A percentile compares a stretch with the other conserved stretches of the same genome.
phyloP scores from a whole-genome alignment of 2,329 filamentous ascomycete species.

The Cyclaneusma minus region DNA sequence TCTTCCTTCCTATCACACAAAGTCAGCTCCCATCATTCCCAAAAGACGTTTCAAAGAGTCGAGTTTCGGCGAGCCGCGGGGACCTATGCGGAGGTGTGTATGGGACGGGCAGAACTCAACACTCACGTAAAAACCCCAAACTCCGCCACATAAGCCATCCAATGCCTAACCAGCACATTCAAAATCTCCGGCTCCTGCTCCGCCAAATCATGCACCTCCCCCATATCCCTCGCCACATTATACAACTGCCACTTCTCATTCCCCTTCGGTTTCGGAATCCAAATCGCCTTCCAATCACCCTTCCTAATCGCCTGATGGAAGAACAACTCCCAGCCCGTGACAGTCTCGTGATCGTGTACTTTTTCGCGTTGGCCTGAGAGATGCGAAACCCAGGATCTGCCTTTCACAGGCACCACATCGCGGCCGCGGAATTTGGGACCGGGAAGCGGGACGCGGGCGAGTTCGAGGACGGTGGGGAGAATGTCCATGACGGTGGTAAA shows the following conservation, averaged over 20 bases:
- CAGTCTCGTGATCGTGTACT: slow-evolving; percentile 3
- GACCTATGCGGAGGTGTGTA: neutral
- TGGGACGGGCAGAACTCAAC: neutral
- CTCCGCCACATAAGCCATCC: slow-evolving; percentile 19
- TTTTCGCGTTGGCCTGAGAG: neutral
- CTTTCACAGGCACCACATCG: slow-evolving; percentile 17
- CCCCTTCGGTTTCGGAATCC: slow-evolving; percentile 28
- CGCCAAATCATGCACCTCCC: slow-evolving; percentile 25
- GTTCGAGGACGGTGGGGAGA: slow-evolving; percentile 20
- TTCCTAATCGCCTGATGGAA: slow-evolving; percentile 8
- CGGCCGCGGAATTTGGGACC: slow-evolving; percentile 14
- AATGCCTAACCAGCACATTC: slow-evolving; percentile 18
- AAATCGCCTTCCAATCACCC: slow-evolving; percentile 1
- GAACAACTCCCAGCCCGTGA: slow-evolving; percentile 8
- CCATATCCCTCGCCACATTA: slow-evolving; percentile 27
- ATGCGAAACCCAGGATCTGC: slow-evolving; percentile 15
- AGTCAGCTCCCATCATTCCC: too few species aligned
- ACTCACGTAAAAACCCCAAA: slow-evolving; percentile 1
- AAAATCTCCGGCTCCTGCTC: slow-evolving; percentile 18
- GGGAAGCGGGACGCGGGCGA: slow-evolving; percentile 19
- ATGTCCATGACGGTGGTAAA: slow-evolving; percentile 24
- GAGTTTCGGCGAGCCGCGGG: neutral
- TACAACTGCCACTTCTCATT: slow-evolving; percentile 34
- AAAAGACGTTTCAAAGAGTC: too few species aligned
- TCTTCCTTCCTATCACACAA: slow-evolving; percentile 1